Evolutionary conservation across 495 filamentous ascomycete species (phyloP), one percentile per base, ranked within the genome.

Genomic region (Penicillium odoratum): DNA sequence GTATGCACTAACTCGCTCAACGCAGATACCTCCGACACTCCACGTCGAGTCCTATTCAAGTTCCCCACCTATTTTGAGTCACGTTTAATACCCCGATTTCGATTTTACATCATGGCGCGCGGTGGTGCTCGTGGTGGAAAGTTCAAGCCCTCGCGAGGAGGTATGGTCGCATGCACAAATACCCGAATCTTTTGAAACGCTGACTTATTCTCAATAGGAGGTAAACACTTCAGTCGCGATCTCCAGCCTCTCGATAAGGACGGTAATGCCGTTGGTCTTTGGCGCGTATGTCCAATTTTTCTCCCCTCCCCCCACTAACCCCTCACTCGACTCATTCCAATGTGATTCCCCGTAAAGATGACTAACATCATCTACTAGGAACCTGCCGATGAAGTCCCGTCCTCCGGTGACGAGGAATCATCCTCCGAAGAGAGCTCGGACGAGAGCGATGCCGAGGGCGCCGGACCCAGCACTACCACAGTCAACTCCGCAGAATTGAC

Each of bases 111-210:
- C 18, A 80, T 80, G 77, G 69, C 77, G 16, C 77, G 75, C 55
- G 75, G 77, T 56, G 91, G 91, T 40, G 31, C 31, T 65, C 87
- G 92, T 63, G 92, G 89, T 62, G 91, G 91, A 73, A 98, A 97
- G 77, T 97, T 92, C 72, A 98, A 98, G 79, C 91, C 88, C 58
- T 89, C 88, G 54, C 83, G 94, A 76, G 94, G 94, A 79, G 91
- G 92, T 93, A 78, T 61, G 84, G 71, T 59, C 30, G 59, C 53
- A 47, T 52, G 53, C 55, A 46, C 58, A 26, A 42, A 42, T 13
- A 13, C 8, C 13, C 26, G 26, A 45, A 47, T 5, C 38, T 5
- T 13, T 40, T 40, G 38, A n/a, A 44, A 55, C 34, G 26, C 42
- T 47, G 15, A 45, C 40, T 34, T 16, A 10, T 4, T n/a, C 21